Conservation (phyloP, 768 basidiomycete species). For the Fibroporia radiculosa region DNA sequence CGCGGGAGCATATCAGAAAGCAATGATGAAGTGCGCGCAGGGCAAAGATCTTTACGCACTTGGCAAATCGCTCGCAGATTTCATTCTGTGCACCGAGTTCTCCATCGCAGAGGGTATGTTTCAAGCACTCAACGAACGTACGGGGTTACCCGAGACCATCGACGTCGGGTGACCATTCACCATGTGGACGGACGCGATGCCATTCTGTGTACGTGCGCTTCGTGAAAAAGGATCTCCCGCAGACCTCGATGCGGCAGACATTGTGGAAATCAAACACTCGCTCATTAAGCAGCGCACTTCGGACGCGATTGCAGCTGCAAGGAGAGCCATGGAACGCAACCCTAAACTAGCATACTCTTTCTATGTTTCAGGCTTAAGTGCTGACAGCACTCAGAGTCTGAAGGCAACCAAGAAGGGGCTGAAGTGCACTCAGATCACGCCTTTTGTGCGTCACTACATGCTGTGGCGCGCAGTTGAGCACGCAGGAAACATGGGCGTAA, state of each 20-base stretch:
- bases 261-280: slow-evolving; percentile 51
- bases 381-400: slow-evolving; percentile 40
- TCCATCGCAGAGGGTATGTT: slow-evolving; percentile 46
- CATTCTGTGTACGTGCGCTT: slow-evolving; percentile 41
- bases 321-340: slow-evolving; percentile 39
- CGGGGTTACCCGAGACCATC: slow-evolving; percentile 29
- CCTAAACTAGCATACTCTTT: slow-evolving; percentile 54
- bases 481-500: slow-evolving; percentile 48
- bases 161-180: slow-evolving; percentile 46
- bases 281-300: slow-evolving; percentile 40
- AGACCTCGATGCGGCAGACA: slow-evolving; percentile 48
- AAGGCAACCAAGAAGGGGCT: slow-evolving; percentile 59
- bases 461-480: slow-evolving; percentile 55
- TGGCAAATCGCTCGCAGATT: slow-evolving; percentile 36
- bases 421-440: slow-evolving; percentile 45
- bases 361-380: slow-evolving; percentile 46
- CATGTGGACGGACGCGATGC: slow-evolving; percentile 48
- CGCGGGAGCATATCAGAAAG: slow-evolving; percentile 36
- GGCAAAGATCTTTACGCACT: slow-evolving; percentile 42
- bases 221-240: slow-evolving; percentile 30
- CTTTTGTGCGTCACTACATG: slow-evolving; percentile 49
- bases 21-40: slow-evolving; percentile 40
- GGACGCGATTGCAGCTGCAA: slow-evolving; percentile 39
- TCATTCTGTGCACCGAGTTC: slow-evolving; percentile 50
- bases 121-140: slow-evolving; percentile 31